Conservation (phyloP, 1,139 yeast species). For the Geotrichum fermentans region DNA sequence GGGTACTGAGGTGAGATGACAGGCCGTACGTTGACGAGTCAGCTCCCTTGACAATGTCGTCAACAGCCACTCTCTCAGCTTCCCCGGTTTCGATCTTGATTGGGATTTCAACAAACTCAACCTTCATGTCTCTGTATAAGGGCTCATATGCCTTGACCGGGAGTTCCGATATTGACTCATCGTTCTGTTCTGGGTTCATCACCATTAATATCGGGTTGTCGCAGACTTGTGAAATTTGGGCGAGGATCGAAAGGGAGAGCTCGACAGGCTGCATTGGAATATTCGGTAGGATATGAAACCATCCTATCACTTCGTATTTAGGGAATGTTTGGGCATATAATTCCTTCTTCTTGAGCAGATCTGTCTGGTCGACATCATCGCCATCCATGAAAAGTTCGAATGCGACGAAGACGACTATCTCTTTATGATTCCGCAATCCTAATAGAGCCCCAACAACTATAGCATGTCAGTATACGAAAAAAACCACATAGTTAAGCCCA, state of each 20-base stretch:
- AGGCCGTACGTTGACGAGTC: constrained; percentile 19
- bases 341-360: constrained; percentile 27
- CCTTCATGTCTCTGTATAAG: constrained; percentile 25
- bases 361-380: constrained; percentile 27
- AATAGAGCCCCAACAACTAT: constrained; percentile 36
- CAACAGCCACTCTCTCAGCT: constrained; percentile 38
- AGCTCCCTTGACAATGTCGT: constrained; percentile 33
- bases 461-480: not conserved
- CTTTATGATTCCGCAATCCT: constrained; percentile 33
- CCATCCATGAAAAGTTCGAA: constrained; percentile 30
- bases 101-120: constrained; percentile 28
- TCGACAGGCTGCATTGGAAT: constrained; percentile 24
- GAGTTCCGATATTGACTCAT: constrained; percentile 24
- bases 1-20: constrained; percentile 30
- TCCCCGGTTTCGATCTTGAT: constrained; percentile 35
- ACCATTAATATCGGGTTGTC: constrained; percentile 24
- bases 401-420: constrained; percentile 33
- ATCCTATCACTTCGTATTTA: constrained; percentile 34
- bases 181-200: constrained; percentile 14
- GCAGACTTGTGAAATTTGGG: constrained; percentile 23
- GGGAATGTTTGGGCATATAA: constrained; percentile 35
- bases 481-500: not conserved
- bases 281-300: constrained; percentile 31
- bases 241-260: constrained; percentile 25
- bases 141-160: constrained; percentile 35